Base-by-base conservation (phyloP, 139 green algal genomes). In the Chlamydomonas sp. region DNA sequence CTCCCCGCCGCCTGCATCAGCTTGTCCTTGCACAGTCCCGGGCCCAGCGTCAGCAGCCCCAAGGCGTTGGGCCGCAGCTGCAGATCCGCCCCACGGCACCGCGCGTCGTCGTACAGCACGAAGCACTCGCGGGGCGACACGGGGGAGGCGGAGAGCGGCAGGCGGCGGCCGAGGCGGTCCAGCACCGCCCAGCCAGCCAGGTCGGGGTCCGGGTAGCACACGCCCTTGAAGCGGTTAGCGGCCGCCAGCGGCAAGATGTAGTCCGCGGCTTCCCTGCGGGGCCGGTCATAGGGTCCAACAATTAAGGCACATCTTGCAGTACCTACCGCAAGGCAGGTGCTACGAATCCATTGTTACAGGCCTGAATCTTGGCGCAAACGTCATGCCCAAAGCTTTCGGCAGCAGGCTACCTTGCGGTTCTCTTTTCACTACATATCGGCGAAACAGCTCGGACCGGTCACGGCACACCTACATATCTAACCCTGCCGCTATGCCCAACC, bases 1-100 rank as follows among this genome's bases (percentile, higher is more conserved):
- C 85, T 78, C 5, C 79, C 89, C 20, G 91, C 91, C n/a, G 86
- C 92, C 87, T 95, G 93, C 91, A 96, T 94, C 4, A 96, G 74
- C 90, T 95, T 93, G 68, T 95, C 91, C 79, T 94, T 94, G 85
- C 75, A 85, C 68, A 91, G 86, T 67, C 84, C 76, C 8, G 88
- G 90, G 1, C 89, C 90, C 79, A 96, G 85, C 4, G 93, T 96
- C 31, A 96, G 90, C 84, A 96, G 84, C 31, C 90, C 93, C 17
- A 91, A 78, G 0, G 93, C 93, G 15, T 84, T 31, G 7, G 69
- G 85, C 18, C 69, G 85, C 89, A 96, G 88, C 86, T 92, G 73
- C 71, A 92, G 83, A 66, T 84, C 76, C 2, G 77, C 67, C 20
- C 78, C 80, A 18, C 78, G 79, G 92, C 92, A 95, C 78, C 89